Conservation (phyloP, 805 yeast species). For the Lipomyces kockii region DNA sequence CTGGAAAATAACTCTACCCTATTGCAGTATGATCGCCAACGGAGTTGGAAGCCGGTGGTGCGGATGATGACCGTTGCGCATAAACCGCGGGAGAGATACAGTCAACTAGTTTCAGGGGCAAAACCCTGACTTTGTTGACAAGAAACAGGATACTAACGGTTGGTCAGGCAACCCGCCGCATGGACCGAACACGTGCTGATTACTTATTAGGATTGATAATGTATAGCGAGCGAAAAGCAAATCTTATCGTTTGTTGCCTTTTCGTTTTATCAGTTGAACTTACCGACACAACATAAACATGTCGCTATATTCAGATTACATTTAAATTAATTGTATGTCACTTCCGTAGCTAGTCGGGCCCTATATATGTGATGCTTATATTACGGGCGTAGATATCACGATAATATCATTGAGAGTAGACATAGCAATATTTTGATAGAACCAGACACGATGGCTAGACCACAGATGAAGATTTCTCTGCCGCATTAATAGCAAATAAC, state of each 20-base stretch:
- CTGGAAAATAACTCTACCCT: not conserved
- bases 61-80: not conserved
- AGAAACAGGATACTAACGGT: not conserved
- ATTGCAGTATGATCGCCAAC: not conserved
- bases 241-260: not conserved
- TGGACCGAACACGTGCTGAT: no score
- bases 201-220: no score
- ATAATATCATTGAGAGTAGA: not conserved
- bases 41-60: not conserved
- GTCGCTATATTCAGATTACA: not conserved
- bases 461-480: not conserved
- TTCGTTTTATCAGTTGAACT: not conserved
- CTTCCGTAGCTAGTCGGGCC: no score
- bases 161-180: not conserved
- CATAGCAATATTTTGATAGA: not conserved
- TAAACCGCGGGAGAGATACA: no score
- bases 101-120: not conserved
- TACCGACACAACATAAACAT: not conserved
- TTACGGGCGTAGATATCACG: not conserved
- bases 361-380: no score
- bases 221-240: no score
- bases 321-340: no score
- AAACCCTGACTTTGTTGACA: not conserved
- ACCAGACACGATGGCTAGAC: not conserved
- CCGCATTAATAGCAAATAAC: not conserved